Evolutionary conservation across 1,139 yeast species (phyloP), one percentile per base, ranked within the genome.

Genomic region (Zygosaccharomyces pseudobailii): DNA sequence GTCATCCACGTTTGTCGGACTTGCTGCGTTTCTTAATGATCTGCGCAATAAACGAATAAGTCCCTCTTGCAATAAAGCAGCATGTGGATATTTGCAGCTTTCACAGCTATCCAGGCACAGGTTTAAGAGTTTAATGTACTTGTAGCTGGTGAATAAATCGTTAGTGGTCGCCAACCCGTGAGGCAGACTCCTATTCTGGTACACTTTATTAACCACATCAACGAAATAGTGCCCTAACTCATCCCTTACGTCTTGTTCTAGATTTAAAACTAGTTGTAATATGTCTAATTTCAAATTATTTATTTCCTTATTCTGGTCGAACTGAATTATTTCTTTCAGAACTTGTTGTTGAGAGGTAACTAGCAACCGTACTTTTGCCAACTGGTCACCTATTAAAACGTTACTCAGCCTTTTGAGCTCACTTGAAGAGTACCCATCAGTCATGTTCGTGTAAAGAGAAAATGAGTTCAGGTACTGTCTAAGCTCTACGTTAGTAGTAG

Each of bases 281-380:
- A 55, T 42, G 47, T 62, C 65, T 35, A 63, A 45, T 39, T 61
- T 62, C 36, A 51, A 31, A 30, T 46, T 42, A 25, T 50, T 53
- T 3, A 45, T 22, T 10, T 34, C 17, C 13, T 28, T 19, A 8
- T 21, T 23, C 4, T 35, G 45, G 8, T 52, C 49, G n/a, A 56
- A 43, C 19, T 47, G 42, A 24, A 55, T 13, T 25, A 61, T 31
- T 4, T 43, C 47, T 17, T 51, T 41, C 10, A 59, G 35, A 36
- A 53, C 27, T 8, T 40, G 40, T 8, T 42, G 35, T 4, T 54
- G 45, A 2, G 55, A 45, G 10, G 50, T 47, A 4, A 51, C 40
- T 19, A 51, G 45, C 13, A 54, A 33, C 13, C 45, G 52, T 19
- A 55, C 48, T 43, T 58, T 58, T 21, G 56, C 56, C 19, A 45